Percentiles rank a stretch among this genome's conserved stretches.
Evolutionary conservation across 129 eudicot genomes (phyloP).

Genomic region (Smallanthus sonchifolius): DNA sequence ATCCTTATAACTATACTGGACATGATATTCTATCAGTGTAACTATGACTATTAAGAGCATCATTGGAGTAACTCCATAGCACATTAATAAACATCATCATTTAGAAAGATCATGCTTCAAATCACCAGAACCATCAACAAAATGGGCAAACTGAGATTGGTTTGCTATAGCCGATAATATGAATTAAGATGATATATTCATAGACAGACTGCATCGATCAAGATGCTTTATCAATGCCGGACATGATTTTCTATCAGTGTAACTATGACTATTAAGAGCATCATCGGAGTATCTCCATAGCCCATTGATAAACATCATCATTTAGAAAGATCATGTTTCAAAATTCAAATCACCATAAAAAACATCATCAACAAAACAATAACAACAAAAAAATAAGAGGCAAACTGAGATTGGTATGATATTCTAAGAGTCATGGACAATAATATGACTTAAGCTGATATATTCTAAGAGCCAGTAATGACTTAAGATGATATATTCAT

Average conservation of each 20-base stretch:
- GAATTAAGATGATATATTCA: not conserved
- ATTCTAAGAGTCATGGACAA: not conserved
- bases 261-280: constrained; percentile 54
- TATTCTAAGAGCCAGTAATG: not conserved
- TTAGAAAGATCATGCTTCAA: not conserved
- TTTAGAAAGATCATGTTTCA: constrained; percentile 31
- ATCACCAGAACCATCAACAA: not conserved
- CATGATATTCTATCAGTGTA: constrained; percentile 51
- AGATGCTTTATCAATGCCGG: not conserved
- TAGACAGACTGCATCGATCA: not conserved
- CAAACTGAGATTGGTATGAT: not conserved
- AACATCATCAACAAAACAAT: not conserved
- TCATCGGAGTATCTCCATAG: constrained; percentile 56
- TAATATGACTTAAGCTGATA: not conserved
- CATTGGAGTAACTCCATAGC: constrained; percentile 16
- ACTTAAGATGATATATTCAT: constrained; percentile 9
- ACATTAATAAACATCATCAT: not conserved
- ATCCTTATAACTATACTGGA: not conserved
- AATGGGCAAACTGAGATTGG: not conserved
- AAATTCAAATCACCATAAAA: not conserved
- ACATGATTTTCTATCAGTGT: constrained; percentile 55
- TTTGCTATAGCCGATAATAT: not conserved
- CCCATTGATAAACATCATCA: constrained; percentile 37
- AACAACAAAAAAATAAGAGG: not conserved
- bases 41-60: constrained; percentile 4